These are phyloP conservation scores for Cornus controversa DNA, from an alignment of 148 eudicot genomes.

Conservation along the genomic window DNA sequence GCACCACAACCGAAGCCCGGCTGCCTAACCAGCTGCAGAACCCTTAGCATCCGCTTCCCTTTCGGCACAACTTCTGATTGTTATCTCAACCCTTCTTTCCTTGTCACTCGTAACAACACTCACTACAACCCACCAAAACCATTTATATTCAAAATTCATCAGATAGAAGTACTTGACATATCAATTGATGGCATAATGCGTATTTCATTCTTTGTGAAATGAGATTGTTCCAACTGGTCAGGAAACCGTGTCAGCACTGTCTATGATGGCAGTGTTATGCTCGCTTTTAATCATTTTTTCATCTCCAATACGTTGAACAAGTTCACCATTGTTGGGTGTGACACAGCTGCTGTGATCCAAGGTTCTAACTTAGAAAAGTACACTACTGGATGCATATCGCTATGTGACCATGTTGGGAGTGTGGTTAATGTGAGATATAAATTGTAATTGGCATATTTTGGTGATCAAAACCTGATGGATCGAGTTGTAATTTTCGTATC, in stretches of 20 bases:
- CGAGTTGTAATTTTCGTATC: too few relatives aligned
- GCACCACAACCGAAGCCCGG: neutral
- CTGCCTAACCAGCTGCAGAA: neutral
- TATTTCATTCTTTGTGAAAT: neutral
- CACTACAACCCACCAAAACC: too few relatives aligned
- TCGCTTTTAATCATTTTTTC: neutral
- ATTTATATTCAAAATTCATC: too few relatives aligned
- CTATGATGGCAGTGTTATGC: neutral
- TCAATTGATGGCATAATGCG: too few relatives aligned
- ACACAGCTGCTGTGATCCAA: neutral
- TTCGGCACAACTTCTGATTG: too few relatives aligned
- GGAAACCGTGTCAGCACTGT: neutral
- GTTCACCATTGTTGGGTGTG: conserved; percentile 13
- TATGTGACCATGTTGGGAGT: neutral
- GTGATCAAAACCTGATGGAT: too few relatives aligned
- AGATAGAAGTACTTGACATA: too few relatives aligned
- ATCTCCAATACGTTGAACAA: neutral
- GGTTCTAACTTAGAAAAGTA: neutral
- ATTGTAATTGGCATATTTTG: too few relatives aligned
- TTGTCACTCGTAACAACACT: too few relatives aligned
- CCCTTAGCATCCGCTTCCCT: neutral
- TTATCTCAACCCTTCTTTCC: too few relatives aligned
- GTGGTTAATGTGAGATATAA: too few relatives aligned
- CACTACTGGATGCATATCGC: neutral
- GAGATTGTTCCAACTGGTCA: neutral